phyloP scores from a whole-genome alignment of 2,329 filamentous ascomycete species.

The Graphilbum sp. region DNA sequence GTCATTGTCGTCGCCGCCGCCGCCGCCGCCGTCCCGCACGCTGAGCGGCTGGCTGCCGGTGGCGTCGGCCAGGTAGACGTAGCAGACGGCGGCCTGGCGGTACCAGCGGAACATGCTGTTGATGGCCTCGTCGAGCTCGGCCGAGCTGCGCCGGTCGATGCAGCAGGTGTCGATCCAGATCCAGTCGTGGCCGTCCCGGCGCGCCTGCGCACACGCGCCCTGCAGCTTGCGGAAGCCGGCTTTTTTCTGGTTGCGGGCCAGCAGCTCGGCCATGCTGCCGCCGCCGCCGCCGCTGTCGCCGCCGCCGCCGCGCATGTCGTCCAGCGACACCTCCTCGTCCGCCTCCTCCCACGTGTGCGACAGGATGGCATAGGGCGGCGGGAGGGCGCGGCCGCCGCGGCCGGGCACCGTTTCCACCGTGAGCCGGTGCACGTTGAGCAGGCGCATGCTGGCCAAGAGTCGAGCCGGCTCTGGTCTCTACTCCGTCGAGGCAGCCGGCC shows the following conservation, averaged over 20 bases:
- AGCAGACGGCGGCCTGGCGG: conserved; percentile 2
- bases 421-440: background rate
- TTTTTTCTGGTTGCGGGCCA: too few species aligned
- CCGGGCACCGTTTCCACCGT: too few species aligned
- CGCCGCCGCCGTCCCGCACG: too few species aligned
- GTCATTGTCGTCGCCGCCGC: too few species aligned
- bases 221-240: background rate
- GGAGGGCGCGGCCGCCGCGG: too few species aligned
- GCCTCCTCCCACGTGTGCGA: background rate
- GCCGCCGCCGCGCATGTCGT: too few species aligned
- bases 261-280: too few species aligned
- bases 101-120: conserved; percentile 8
- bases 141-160: conserved; percentile 1
- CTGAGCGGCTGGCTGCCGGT: background rate
- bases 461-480: too few species aligned
- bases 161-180: conserved; percentile 5
- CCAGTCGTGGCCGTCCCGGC: background rate
- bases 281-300: too few species aligned
- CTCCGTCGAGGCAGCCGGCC: too few species aligned
- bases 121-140: conserved; percentile 3
- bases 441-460: background rate
- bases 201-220: background rate
- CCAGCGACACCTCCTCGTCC: background rate
- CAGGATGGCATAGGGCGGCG: background rate
- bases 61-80: conserved; percentile 6